Evolutionary conservation across 208 protist species (phyloP).

Genomic region (Porcisia deanei): DNA sequence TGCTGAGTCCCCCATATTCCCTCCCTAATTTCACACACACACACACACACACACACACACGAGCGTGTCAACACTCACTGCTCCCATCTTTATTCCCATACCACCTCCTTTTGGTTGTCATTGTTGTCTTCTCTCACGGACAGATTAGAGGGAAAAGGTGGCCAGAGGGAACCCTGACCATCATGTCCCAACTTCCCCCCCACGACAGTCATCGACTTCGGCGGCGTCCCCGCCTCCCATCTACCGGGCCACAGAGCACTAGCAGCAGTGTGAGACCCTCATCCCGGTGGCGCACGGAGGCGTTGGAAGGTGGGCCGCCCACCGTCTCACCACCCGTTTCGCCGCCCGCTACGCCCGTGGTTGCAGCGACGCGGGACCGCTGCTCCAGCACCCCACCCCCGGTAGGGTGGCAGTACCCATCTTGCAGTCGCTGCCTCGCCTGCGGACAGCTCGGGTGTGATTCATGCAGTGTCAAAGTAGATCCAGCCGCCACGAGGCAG

Average conservation of each 20-base stretch:
- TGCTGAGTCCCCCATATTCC: background rate
- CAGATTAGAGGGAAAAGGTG: background rate
- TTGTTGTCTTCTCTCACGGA: background rate
- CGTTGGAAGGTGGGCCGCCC: constrained; percentile 17
- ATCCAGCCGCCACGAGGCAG: constrained; percentile 49
- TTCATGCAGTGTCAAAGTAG: constrained; percentile 39
- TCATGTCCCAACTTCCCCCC: constrained; percentile 7
- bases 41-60: background rate
- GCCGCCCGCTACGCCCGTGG: constrained; percentile 22
- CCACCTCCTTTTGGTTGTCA: background rate
- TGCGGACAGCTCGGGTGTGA: constrained; percentile 67
- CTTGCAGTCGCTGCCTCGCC: constrained; percentile 65
- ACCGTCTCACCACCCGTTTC: constrained; percentile 25
- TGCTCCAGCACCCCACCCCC: constrained; percentile 21
- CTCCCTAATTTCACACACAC: background rate
- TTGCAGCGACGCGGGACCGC: constrained; percentile 19
- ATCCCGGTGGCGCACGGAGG: constrained; percentile 26
- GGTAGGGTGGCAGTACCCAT: constrained; percentile 68
- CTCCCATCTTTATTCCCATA: background rate
- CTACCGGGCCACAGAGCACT: constrained; percentile 1
- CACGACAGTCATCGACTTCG: constrained; percentile 3
- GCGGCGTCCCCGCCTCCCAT: constrained; percentile 24
- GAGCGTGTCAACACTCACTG: too few relatives aligned
- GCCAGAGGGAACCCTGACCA: background rate
- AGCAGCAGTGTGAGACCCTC: constrained; percentile 25